Percentiles rank a stretch among this genome's conserved stretches.
Evolutionary conservation across 345 rosid genomes (phyloP).

Genomic region (Draba incana): DNA sequence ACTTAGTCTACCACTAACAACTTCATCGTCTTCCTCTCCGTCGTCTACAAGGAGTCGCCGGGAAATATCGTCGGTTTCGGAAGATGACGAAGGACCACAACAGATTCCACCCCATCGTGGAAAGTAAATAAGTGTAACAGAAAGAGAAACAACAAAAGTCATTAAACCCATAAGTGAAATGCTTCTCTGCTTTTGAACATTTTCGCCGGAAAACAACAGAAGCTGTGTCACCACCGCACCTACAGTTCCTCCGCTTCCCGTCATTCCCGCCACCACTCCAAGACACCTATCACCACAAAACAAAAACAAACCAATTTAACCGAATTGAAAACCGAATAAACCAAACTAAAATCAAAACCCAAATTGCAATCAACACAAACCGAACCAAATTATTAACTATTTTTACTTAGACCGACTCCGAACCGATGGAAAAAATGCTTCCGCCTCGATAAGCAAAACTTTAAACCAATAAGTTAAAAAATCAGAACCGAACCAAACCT

Average conservation of each 20-base stretch:
- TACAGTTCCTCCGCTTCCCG: slow-evolving; percentile 80
- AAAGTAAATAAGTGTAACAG: slow-evolving; percentile 58
- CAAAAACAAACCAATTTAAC: neutral
- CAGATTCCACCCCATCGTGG: slow-evolving; percentile 71
- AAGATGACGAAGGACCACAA: slow-evolving; percentile 47
- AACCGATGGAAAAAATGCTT: no score
- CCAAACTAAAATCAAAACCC: no score
- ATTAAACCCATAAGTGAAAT: slow-evolving; percentile 87
- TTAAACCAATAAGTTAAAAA: no score
- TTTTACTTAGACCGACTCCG: no score
- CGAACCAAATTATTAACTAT: no score
- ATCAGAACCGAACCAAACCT: neutral
- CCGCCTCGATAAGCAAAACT: no score
- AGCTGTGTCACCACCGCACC: slow-evolving; percentile 77
- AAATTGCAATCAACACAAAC: no score
- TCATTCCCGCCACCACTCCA: slow-evolving; percentile 83
- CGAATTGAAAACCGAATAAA: neutral
- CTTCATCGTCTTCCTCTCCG: slow-evolving; percentile 9
- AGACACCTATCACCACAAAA: slow-evolving; percentile 56
- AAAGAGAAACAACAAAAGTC: slow-evolving; percentile 57
- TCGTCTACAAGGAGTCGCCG: slow-evolving; percentile 43
- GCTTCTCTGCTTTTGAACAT: slow-evolving; percentile 57
- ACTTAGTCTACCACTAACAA: slow-evolving; percentile 4
- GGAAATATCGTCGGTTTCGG: neutral
- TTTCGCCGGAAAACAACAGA: slow-evolving; percentile 64